Evolutionary conservation across 208 protist genomes (phyloP).

Genomic region (Leishmania mexicana): DNA sequence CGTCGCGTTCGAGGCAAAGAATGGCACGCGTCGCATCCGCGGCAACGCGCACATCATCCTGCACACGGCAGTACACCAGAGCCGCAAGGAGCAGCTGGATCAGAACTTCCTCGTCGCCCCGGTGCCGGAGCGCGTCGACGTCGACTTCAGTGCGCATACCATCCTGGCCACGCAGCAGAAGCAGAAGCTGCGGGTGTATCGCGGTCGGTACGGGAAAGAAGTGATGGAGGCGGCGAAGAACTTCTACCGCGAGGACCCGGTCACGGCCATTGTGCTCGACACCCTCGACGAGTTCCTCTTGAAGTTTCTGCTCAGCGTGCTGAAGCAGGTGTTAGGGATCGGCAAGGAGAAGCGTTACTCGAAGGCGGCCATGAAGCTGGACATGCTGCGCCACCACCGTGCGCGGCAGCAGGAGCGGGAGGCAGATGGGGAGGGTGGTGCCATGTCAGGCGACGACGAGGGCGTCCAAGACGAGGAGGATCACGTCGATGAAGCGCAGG

Average conservation of each 20-base stretch:
- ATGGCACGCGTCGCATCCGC: conserved; percentile 85
- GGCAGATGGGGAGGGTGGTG: conserved; percentile 16
- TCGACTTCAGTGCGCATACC: conserved; percentile 87
- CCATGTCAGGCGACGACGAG: conserved; percentile 13
- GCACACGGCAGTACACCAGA: conserved; percentile 48
- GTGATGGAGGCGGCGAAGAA: conserved; percentile 78
- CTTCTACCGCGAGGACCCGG: conserved; percentile 88
- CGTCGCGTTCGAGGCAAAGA: conserved; percentile 83
- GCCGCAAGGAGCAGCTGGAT: conserved; percentile 66
- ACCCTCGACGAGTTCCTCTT: conserved; percentile 92
- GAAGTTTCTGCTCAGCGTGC: conserved; percentile 81
- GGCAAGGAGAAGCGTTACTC: conserved; percentile 77
- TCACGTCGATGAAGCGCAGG: conserved; percentile 17
- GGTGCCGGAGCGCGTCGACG: conserved; percentile 83
- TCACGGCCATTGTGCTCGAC: conserved; percentile 84
- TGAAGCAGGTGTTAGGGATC: conserved; percentile 88
- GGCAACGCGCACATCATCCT: conserved; percentile 75
- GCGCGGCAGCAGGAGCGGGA: conserved; percentile 13
- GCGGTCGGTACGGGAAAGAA: conserved; percentile 81
- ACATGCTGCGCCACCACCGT: conserved; percentile 69
- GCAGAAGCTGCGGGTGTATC: conserved; percentile 87
- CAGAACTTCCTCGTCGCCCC: conserved; percentile 73
- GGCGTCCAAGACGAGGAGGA: conserved; percentile 24
- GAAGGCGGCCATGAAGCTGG: conserved; percentile 64
- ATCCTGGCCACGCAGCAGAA: conserved; percentile 90